Base-by-base conservation (phyloP, 2,329 filamentous ascomycete genomes). In the Scedosporium boydii region DNA sequence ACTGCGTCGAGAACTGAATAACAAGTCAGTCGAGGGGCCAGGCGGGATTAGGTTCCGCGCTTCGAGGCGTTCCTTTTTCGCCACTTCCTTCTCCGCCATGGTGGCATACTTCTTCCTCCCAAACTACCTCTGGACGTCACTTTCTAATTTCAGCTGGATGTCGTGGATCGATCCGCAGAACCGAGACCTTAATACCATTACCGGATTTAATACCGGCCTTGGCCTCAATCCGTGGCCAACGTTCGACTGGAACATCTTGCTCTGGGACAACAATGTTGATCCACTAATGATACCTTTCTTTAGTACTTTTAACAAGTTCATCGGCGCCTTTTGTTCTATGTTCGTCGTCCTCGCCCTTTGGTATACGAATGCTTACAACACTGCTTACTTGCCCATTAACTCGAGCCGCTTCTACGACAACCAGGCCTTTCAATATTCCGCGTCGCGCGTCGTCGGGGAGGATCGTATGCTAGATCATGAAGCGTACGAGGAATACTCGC, bases 231-330 rank as follows among this genome's bases (percentile, higher is more conserved):
- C 74, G 1, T 63, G 74, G 3, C 73, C 76, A 0, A 78, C 76
- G 1, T 73, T 77, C 42, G 77, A 80, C 66, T 79, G 77, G 77
- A 78, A 77, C 60, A 63, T 76, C n/a, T 70, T 76, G 67, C 58
- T 55, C 67, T 72, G 67, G 38, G 65, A 67, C 34, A 55, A 38
- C 12, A 64, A 56, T 21, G 42, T 65, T 10, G 77, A 79, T 63
- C 77, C 77, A 1, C 72, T 79, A 61, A 78, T 80, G 75, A 74
- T 79, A 6, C 80, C 81, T 3, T 81, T 80, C 68, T 82, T 85
- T 72, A 82, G 82, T 29, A 87, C 86, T 53, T 76, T 84, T 62
- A 89, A 89, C 70, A 83, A 81, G 23, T 76, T 87, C 64, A 72
- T 86, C 55, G 85, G 85, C 34, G 78, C 82, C 59, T 76, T 85